Evolutionary conservation across 164 flowering plant genomes (phyloP), one percentile per base, ranked within the genome.

Genomic region (Aristolochia californica): DNA sequence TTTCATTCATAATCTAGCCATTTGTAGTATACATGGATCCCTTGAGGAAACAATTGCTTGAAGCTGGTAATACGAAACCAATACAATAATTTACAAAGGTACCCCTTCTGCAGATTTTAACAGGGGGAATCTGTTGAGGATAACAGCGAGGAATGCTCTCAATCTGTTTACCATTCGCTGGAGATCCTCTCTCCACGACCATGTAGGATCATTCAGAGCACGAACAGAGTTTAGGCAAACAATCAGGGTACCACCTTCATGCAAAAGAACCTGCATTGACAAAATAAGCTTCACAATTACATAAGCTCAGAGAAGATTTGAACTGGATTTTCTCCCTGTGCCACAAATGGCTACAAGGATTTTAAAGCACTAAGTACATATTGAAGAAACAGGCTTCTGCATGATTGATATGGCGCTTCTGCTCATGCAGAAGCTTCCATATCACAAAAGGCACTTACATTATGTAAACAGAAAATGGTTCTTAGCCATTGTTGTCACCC

Each of bases 231-330:
- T 88, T 49, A 88, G 85, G 66, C 98, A 91, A 57, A 91, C 96
- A 22, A 91, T 68, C 60, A 91, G 91, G 5, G 95, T 91, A 15
- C 95, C 98, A 11, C 99, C 99, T 77, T 94, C 99, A 58, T 94
- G 99, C 59, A 90, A 66, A 68, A 94, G 99, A 67, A 94, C 99
- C 99, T 94, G 82, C 68, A 77, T 30, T 21, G 21, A 34, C 21
- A 13, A 56, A 43, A 16, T 18, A 24, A 10, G 15, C 24, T n/a
- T 21, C 14, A 16, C 20, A 50, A n/a, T 47, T 47, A 47, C 50
- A 47, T 5, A 13, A n/a, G 51, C 24, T 23, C 34, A 20, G 28
- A 52, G 24, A 22, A 11, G 49, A 22, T n/a, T n/a, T 21, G 5
- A 57, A 23, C 13, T 1, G n/a, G 1, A 20, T 12, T n/a, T n/a